Conservation (phyloP, 805 yeast species). For the Citeromyces matritensis region DNA sequence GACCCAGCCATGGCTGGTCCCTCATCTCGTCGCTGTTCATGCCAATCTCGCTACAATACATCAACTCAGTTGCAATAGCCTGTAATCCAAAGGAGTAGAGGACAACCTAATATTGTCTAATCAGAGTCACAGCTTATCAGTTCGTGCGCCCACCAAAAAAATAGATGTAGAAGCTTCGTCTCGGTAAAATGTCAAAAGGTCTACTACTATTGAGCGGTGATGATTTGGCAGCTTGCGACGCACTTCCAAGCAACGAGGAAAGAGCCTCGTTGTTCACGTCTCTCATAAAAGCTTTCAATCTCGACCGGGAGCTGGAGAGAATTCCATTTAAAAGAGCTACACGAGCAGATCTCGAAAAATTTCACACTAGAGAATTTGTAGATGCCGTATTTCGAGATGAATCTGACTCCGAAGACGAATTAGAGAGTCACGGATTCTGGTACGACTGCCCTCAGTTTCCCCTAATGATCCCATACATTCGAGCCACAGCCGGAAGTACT, state of each 20-base stretch:
- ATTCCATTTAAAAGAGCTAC: conserved; percentile 14
- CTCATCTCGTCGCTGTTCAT: no score
- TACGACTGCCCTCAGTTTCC: conserved; percentile 58
- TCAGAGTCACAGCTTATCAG: no score
- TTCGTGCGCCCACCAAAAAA: no score
- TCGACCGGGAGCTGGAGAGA: conserved; percentile 13
- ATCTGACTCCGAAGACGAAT: conserved; percentile 15
- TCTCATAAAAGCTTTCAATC: conserved; percentile 23
- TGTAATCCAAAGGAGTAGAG: no score
- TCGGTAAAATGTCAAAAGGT: no score
- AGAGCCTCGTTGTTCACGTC: conserved; percentile 28
- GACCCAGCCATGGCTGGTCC: no score
- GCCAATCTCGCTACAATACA: no score
- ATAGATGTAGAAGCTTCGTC: no score
- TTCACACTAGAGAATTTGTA: conserved; percentile 22
- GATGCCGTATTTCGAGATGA: conserved; percentile 18
- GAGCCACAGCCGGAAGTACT: conserved; percentile 42
- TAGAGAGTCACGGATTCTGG: conserved; percentile 27
- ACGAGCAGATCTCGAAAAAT: conserved; percentile 22
- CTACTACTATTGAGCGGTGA: no score
- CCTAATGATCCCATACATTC: conserved; percentile 30
- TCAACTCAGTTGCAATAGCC: no score
- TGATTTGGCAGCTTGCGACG: conserved; percentile 12
- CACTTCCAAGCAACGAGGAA: conserved; percentile 36
- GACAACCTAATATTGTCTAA: no score